These are phyloP conservation scores for Leishmania aethiopica DNA, from an alignment of 208 protist species.

Conservation along the genomic window DNA sequence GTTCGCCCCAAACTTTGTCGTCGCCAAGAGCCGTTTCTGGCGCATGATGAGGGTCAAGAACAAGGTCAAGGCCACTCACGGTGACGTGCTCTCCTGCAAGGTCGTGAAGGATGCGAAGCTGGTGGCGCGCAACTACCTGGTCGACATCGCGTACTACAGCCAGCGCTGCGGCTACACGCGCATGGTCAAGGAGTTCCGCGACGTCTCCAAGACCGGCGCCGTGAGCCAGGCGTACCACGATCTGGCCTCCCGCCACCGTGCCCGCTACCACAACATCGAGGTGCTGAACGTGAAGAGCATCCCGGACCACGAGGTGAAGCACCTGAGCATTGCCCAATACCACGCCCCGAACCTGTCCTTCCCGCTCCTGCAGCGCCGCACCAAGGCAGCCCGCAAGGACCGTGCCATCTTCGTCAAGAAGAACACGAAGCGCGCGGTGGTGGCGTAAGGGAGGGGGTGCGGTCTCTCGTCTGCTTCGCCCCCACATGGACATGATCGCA, in stretches of 20 bases:
- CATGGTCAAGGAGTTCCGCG: constrained; percentile 99
- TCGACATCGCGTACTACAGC: constrained; percentile 99
- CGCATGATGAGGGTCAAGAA: constrained; percentile 98
- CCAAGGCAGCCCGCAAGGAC: constrained; percentile 78
- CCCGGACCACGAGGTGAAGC: constrained; percentile 77
- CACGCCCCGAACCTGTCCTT: constrained; percentile 93
- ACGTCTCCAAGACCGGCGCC: constrained; percentile 94
- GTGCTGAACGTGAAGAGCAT: constrained; percentile 96
- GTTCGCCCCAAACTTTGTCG: constrained; percentile 98
- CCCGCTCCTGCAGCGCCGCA: constrained; percentile 94
- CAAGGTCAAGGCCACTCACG: constrained; percentile 98
- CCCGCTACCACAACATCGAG: constrained; percentile 95
- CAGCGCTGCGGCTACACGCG: constrained; percentile 98
- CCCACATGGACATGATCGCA: neutral
- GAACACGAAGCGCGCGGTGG: constrained; percentile 81
- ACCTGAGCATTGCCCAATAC: constrained; percentile 93
- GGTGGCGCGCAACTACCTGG: constrained; percentile 98
- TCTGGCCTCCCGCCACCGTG: constrained; percentile 97
- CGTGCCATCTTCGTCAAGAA: constrained; percentile 86
- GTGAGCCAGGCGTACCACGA: constrained; percentile 98
- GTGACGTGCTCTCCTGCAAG: constrained; percentile 95
- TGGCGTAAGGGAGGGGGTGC: constrained; percentile 41
- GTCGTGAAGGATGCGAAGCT: constrained; percentile 97
- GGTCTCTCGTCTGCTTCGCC: neutral
- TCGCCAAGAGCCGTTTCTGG: constrained; percentile 99